Base-by-base conservation (phyloP, 768 basidiomycete species). In the Calocera viscosa region DNA sequence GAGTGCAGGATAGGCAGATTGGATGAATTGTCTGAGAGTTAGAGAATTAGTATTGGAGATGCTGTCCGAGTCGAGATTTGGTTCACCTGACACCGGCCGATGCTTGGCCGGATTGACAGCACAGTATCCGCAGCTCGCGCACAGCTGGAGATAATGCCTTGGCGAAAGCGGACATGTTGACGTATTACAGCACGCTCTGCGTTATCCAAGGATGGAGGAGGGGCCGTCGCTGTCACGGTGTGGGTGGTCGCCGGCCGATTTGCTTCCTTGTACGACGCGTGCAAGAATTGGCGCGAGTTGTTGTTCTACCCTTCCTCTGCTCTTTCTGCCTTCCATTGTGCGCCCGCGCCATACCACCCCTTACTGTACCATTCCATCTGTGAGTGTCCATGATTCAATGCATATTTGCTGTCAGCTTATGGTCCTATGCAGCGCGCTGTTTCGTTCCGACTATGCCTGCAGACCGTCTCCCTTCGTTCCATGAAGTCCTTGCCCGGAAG, bases 401-500 rank as follows among this genome's bases (percentile, higher is more conserved):
- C n/a, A 11, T n/a, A 63, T 63, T 14, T 5, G 7, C 35, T 38
- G 35, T 14, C 14, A 14, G 35, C 35, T 38, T 14, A 38, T 14
- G 35, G 14, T 14, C 14, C 35, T 38, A 14, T 14, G 5, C 14
- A 38, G 35, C 35, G 5, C 35, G n/a, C n/a, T n/a, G n/a, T n/a
- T 38, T 38, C 14, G 35, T 38, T 38, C 5, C 14, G 7, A 38
- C 35, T 2, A 64, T 64, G 63, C 34, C 63, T 11, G n/a, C 35
- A 2, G 34, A 64, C 30, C 71, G 77, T 28, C 70, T 78, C 17
- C 75, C 75, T 0, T 75, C 74, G 5, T 70, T 76, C 17, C 70
- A 86, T 26, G 93, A 98, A 79, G 94, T 97, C 63, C 82, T 98
- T 32, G 90, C 90, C 22, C 82, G 95, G 72, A 83, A 89, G 74